Evolutionary conservation across 2,329 filamentous ascomycete species (phyloP).

Genomic region (Endoconidiophora polonica): DNA sequence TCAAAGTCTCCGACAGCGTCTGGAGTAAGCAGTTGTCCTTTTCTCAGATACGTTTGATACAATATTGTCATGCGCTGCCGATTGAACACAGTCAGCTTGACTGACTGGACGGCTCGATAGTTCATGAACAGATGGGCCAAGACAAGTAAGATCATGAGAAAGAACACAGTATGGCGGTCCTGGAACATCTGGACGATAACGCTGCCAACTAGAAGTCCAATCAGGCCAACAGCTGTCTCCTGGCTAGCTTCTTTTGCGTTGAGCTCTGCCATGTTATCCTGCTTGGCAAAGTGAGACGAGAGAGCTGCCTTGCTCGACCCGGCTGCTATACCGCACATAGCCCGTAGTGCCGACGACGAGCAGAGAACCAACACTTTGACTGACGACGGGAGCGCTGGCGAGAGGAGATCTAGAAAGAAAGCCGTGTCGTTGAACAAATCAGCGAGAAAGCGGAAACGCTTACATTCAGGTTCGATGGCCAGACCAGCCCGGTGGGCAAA

Average conservation of each 20-base stretch:
- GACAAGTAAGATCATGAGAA: slow-evolving; percentile 53
- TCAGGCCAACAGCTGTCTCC: slow-evolving; percentile 77
- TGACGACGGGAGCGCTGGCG: slow-evolving; percentile 48
- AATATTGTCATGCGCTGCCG: slow-evolving; percentile 71
- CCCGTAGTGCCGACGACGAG: slow-evolving; percentile 33
- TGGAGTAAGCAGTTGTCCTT: slow-evolving; percentile 40
- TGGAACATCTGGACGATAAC: slow-evolving; percentile 63
- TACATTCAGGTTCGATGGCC: slow-evolving; percentile 77
- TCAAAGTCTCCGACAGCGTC: slow-evolving; percentile 47
- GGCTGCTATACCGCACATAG: slow-evolving; percentile 75
- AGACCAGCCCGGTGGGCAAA: slow-evolving; percentile 73
- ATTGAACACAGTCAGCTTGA: slow-evolving; percentile 73
- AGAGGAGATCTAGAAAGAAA: slow-evolving; percentile 72
- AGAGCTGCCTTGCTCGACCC: slow-evolving; percentile 81
- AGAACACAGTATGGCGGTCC: slow-evolving; percentile 55
- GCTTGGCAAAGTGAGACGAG: slow-evolving; percentile 77
- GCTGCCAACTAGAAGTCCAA: slow-evolving; percentile 75
- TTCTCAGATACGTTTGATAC: slow-evolving; percentile 41
- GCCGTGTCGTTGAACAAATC: slow-evolving; percentile 79
- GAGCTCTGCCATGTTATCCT: slow-evolving; percentile 77
- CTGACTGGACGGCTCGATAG: slow-evolving; percentile 67
- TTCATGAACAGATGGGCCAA: slow-evolving; percentile 68
- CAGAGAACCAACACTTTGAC: slow-evolving; percentile 34
- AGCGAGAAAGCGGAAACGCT: slow-evolving; percentile 71
- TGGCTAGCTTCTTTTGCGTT: slow-evolving; percentile 93